These are phyloP conservation scores for Uncinocarpus reesii DNA, from an alignment of 2,329 filamentous ascomycete genomes.

Conservation along the genomic window DNA sequence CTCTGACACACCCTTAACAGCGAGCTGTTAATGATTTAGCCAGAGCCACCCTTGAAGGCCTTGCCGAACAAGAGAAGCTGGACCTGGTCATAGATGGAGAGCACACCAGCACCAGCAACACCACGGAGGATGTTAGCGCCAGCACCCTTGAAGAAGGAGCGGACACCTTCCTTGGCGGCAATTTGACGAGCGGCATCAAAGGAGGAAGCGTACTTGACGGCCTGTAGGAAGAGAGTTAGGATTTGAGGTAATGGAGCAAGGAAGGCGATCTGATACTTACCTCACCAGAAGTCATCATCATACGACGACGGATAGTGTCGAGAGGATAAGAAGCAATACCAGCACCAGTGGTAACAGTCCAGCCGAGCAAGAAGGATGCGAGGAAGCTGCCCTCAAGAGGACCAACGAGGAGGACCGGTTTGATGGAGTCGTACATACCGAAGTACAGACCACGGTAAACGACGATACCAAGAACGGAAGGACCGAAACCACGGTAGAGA, in stretches of 20 bases:
- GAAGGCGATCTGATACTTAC: slow-evolving; percentile 33
- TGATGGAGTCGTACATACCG: slow-evolving; percentile 99
- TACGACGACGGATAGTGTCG: slow-evolving; percentile 99
- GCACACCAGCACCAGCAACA: slow-evolving; percentile 99
- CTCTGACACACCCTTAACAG: slow-evolving; percentile 25
- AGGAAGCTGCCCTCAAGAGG: slow-evolving; percentile 95
- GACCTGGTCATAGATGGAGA: slow-evolving; percentile 99
- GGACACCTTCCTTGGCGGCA: slow-evolving; percentile 89
- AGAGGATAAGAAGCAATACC: slow-evolving; percentile 99
- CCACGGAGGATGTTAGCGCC: slow-evolving; percentile 99
- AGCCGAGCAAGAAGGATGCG: slow-evolving; percentile 96
- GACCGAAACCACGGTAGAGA: slow-evolving; percentile 99
- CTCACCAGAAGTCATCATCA: slow-evolving; percentile 97
- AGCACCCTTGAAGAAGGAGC: slow-evolving; percentile 99
- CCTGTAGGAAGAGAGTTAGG: slow-evolving; percentile 45
- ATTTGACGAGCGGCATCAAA: slow-evolving; percentile 94
- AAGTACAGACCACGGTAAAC: slow-evolving; percentile 99
- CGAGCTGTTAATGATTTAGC: slow-evolving; percentile 23
- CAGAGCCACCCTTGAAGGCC: slow-evolving; percentile 66
- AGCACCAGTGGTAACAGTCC: slow-evolving; percentile 98
- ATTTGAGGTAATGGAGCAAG: neutral
- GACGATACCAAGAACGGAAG: slow-evolving; percentile 96
- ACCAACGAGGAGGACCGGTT: slow-evolving; percentile 93
- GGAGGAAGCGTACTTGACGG: slow-evolving; percentile 99
- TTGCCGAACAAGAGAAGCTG: slow-evolving; percentile 99